Base-by-base conservation (phyloP, 2,329 filamentous ascomycete species). In the Bisporella sp. region DNA sequence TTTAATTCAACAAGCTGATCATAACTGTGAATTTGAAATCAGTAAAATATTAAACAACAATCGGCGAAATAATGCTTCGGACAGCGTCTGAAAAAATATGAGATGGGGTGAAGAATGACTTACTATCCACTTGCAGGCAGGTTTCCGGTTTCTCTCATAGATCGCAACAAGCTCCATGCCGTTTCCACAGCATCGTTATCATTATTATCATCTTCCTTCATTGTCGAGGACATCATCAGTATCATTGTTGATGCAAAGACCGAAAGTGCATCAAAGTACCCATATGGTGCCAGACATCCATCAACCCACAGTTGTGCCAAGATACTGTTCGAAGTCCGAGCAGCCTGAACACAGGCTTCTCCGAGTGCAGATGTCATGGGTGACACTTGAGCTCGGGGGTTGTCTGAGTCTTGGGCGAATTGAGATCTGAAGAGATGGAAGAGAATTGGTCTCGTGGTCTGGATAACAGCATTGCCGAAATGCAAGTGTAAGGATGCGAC, bases 251-350 rank as follows among this genome's bases (percentile, higher is more conserved):
- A 64, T 13, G 67, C 68, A 49, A 70, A 70, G 29, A 70, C 64
- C 40, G 68, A 69, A 53, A 68, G 67, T 0, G 67, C 65, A 52
- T 70, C 66, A 52, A 68, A 69, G 57, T 68, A 70, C 31, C 67
- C 68, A 52, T 68, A 69, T 6, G 66, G 63, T 0, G 67, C 66
- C 29, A 69, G 60, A 7, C 66, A 64, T 21, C 66, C 67, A 51
- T 68, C 67, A 44, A 69, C 66, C 65, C 65, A 69, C 33, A 65
- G 60, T 4, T 64, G 65, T 4, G 69, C 57, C 48, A 70, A 65
- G 47, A 69, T 62, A 9, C 62, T 59, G 50, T 69, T 66, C 0
- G 67, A 68, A 41, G 67, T 64, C 4, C 68, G 60, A 3, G 67
- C 68, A 4, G 66, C 64, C 32, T 68, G 65, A 40, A 70, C 66